Evolutionary conservation across 2,329 filamentous ascomycete genomes (phyloP), one percentile per base, ranked within the genome.

Genomic region (Penicillium brasilianum): DNA sequence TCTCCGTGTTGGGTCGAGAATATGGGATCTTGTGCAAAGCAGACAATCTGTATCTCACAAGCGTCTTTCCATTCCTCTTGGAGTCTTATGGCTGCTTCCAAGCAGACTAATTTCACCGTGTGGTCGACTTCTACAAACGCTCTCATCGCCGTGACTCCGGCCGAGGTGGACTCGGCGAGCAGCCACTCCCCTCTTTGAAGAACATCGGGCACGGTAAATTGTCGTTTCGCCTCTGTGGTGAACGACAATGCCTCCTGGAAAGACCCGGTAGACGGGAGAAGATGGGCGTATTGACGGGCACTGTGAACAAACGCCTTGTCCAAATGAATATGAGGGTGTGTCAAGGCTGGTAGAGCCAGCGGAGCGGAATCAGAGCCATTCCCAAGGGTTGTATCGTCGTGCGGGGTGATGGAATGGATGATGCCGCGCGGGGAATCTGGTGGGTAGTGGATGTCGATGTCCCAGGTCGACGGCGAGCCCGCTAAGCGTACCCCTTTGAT

Each of bases 281-380:
- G 79, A 66, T 89, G 83, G 1, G 81, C 77, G 74, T 88, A 90
- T 59, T 72, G 59, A 9, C 69, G 63, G n/a, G 65, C 58, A 59
- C 71, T 76, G 61, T 79, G 72, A 13, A 81, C 66, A 63, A 76
- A 79, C 30, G 76, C 74, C 66, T 80, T 81, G 62, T 92, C 90
- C 30, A 92, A 80, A 70, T 92, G 90, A 54, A 92, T 85, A 66
- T 92, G 89, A 8, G 89, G 88, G 70, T 92, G 90, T 66, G 88
- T 90, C 3, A 92, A 81, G 9, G 83, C 81, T 3, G 87, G 86
- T 53, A 86, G 73, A 5, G 76, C 71, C 30, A 77, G 70, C 5
- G 73, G 70, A 30, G 63, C 48, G n/a, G 52, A 39, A 57, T 58
- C 54, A 39, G 36, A 22, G 5, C 48, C 13, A 36, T 37, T 32